phyloP scores from a whole-genome alignment of 208 protist genomes.

The Herpetomonas tarakana region DNA sequence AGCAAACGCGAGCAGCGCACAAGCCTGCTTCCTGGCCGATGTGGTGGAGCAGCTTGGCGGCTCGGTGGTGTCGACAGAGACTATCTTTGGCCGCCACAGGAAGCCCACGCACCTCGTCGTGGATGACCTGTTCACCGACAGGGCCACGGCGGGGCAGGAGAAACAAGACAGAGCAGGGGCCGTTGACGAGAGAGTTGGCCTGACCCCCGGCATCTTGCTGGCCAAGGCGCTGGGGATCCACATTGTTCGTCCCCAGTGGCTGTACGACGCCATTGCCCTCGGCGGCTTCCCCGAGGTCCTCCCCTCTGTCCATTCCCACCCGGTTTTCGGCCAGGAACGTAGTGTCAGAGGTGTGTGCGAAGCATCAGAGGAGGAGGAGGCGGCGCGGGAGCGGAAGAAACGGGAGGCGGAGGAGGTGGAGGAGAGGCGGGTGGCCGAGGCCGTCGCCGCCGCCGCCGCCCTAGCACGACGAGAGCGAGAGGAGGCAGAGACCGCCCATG shows the following conservation, averaged over 20 bases:
- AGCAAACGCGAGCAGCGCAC: neutral
- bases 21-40: conserved; percentile 30
- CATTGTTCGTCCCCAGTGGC: conserved; percentile 64
- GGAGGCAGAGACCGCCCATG: conserved; percentile 2
- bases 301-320: conserved; percentile 27
- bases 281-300: conserved; percentile 44
- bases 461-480: neutral
- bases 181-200: conserved; percentile 13
- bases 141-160: neutral
- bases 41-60: conserved; percentile 64
- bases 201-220: conserved; percentile 49
- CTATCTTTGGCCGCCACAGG: conserved; percentile 7
- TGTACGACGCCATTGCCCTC: conserved; percentile 57
- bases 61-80: neutral
- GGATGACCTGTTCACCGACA: neutral
- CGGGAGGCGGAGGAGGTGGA: neutral
- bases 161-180: too few relatives aligned
- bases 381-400: too few relatives aligned
- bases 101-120: conserved; percentile 31
- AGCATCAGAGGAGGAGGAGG: neutral
- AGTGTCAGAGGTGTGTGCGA: too few relatives aligned
- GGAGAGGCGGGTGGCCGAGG: neutral
- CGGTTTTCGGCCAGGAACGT: conserved; percentile 22
- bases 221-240: conserved; percentile 57
- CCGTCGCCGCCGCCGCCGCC: conserved; percentile 9